Conservation (phyloP, 805 yeast genomes). For the Myxozyma lipomycoides region DNA sequence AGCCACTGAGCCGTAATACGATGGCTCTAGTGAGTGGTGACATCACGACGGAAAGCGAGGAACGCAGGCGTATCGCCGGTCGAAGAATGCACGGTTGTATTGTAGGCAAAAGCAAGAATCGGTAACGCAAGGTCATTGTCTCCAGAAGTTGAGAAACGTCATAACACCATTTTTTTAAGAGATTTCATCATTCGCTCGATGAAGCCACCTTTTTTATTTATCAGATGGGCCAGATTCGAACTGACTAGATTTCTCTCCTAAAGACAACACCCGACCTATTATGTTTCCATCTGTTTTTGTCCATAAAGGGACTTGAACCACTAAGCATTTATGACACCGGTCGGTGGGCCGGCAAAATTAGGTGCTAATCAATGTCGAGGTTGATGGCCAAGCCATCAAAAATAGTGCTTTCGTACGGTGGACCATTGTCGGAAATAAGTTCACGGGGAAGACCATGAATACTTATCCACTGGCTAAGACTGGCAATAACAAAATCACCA, state of each 20-base stretch:
- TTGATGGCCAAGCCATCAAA: background rate
- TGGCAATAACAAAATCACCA: background rate
- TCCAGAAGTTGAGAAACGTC: background rate
- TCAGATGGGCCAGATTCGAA: too few species aligned
- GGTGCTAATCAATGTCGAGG: background rate
- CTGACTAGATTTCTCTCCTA: too few species aligned
- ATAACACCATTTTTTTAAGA: background rate
- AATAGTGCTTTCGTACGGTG: background rate
- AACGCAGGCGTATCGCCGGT: background rate
- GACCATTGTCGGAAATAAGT: background rate
- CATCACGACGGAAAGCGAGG: background rate
- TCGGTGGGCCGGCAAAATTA: background rate
- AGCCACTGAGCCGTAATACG: background rate
- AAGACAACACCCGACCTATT: too few species aligned
- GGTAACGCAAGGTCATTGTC: background rate
- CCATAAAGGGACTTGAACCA: too few species aligned
- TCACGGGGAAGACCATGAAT: background rate
- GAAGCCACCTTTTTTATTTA: too few species aligned
- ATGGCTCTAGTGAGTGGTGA: background rate
- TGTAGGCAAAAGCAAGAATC: background rate
- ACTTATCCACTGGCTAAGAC: background rate
- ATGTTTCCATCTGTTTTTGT: too few species aligned
- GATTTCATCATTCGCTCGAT: background rate
- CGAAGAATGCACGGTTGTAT: background rate
- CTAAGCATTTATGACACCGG: too few species aligned